These are phyloP conservation scores for Brassica hybrid DNA, from an alignment of 441 rosid genomes.

Conservation along the genomic window DNA sequence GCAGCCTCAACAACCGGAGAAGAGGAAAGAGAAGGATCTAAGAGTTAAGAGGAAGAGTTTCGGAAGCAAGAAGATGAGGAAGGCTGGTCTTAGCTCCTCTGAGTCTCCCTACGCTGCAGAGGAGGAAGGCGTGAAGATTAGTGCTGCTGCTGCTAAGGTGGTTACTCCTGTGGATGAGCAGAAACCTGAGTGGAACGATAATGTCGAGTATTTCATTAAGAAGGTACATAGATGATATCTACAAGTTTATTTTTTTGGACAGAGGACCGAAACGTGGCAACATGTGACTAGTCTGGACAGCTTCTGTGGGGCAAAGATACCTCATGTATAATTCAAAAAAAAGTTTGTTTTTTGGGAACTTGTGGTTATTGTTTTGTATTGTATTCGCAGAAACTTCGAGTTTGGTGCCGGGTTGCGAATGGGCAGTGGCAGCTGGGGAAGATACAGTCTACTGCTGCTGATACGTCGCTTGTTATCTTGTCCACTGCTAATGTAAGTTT, in stretches of 20 bases:
- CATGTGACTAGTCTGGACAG: no score
- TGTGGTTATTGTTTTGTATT: no score
- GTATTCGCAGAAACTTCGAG: conserved; percentile 20
- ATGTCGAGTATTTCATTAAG: conserved; percentile 77
- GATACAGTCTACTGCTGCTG: conserved; percentile 80
- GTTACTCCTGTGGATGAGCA: conserved; percentile 36
- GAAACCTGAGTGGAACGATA: conserved; percentile 67
- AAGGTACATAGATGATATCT: conserved; percentile 56
- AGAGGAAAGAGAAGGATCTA: conserved; percentile 41
- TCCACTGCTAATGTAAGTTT: conserved; percentile 69
- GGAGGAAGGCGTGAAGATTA: conserved; percentile 42
- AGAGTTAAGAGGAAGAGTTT: conserved; percentile 61
- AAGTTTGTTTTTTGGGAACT: no score
- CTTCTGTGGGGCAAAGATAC: no score
- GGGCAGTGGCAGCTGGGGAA: conserved; percentile 83
- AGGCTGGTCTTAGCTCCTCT: conserved; percentile 47
- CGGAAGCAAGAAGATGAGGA: conserved; percentile 86
- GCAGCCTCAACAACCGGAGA: no score
- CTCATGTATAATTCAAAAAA: no score
- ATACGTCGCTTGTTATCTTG: conserved; percentile 67
- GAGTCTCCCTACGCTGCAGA: conserved; percentile 69
- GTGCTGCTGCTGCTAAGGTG: background rate
- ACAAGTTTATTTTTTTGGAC: no score
- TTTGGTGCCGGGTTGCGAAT: conserved; percentile 77
- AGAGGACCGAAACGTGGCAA: no score